Percentiles rank a stretch among this genome's conserved stretches.
Evolutionary conservation across 495 filamentous ascomycete genomes (phyloP).

Genomic region (Poronia punctata): DNA sequence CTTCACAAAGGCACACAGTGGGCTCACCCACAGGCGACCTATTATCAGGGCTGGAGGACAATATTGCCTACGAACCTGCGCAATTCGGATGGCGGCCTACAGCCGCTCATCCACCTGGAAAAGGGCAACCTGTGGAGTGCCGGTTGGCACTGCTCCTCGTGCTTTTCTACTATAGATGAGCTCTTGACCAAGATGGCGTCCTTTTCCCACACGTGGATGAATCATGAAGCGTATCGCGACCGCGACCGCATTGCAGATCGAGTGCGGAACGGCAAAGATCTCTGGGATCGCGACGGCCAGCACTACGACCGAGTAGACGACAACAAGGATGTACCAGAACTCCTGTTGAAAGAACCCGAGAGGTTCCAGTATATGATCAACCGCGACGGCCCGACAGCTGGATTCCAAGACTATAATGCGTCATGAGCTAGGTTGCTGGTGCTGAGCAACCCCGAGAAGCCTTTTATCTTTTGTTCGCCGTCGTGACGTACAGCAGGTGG

Average conservation of each 20-base stretch:
- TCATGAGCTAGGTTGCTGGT: not conserved
- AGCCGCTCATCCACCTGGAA: conserved; percentile 26
- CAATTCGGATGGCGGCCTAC: conserved; percentile 32
- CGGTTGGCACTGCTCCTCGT: conserved; percentile 50
- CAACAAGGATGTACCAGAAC: conserved; percentile 38
- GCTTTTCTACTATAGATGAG: conserved; percentile 44
- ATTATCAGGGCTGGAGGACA: conserved; percentile 41
- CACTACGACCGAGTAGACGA: conserved; percentile 38
- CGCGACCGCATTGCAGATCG: conserved; percentile 34
- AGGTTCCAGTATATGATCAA: conserved; percentile 33
- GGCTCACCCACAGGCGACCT: conserved; percentile 51
- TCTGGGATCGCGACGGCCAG: conserved; percentile 43
- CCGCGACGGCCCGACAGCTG: conserved; percentile 30
- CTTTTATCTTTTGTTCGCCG: too few relatives aligned
- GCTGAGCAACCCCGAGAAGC: not conserved
- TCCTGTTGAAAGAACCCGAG: conserved; percentile 26
- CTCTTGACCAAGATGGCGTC: conserved; percentile 45
- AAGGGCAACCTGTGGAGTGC: conserved; percentile 39
- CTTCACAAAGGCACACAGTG: conserved; percentile 43
- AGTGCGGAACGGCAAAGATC: conserved; percentile 42
- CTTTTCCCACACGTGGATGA: conserved; percentile 44
- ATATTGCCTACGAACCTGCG: conserved; percentile 43
- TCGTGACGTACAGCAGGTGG: too few relatives aligned
- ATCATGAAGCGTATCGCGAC: conserved; percentile 35
- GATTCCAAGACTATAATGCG: conserved; percentile 32